phyloP scores from a whole-genome alignment of 2,329 filamentous ascomycete genomes.

The Fonsecaea nubica region DNA sequence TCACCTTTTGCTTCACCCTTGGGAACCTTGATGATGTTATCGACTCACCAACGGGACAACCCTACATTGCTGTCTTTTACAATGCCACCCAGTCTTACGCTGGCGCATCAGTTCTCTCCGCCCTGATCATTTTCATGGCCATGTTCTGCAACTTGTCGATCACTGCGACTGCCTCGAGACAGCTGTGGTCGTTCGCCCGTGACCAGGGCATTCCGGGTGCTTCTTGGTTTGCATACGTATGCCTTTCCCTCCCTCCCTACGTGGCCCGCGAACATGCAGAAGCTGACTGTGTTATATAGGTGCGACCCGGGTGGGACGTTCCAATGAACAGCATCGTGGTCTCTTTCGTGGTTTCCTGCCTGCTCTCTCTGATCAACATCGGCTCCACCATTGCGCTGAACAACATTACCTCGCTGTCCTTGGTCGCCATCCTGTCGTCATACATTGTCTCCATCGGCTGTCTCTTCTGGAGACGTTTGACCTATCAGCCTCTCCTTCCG shows the following conservation, averaged over 20 bases:
- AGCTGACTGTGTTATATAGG: constrained; percentile 17
- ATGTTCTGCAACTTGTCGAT: constrained; percentile 45
- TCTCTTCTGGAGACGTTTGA: constrained; percentile 47
- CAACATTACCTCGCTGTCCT: constrained; percentile 50
- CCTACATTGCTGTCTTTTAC: constrained; percentile 49
- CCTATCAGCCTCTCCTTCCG: constrained; percentile 44
- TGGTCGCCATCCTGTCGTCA: constrained; percentile 49
- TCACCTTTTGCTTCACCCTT: constrained; percentile 48
- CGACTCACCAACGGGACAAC: constrained; percentile 45
- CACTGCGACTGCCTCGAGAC: constrained; percentile 48
- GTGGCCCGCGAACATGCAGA: background rate
- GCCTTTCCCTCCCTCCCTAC: constrained; percentile 29
- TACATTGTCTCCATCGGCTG: constrained; percentile 49
- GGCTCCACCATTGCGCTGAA: constrained; percentile 50
- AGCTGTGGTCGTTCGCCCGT: constrained; percentile 52
- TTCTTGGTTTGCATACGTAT: constrained; percentile 38
- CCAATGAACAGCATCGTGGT: constrained; percentile 45
- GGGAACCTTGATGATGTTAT: constrained; percentile 46
- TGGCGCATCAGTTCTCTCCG: constrained; percentile 45
- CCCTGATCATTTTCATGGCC: constrained; percentile 45
- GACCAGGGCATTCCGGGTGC: constrained; percentile 50
- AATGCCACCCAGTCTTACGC: constrained; percentile 44
- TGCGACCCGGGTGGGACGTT: constrained; percentile 38
- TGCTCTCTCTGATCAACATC: constrained; percentile 48
- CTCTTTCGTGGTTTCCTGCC: constrained; percentile 55